Percentiles rank a stretch among this genome's conserved stretches.
phyloP scores from a whole-genome alignment of 1,139 yeast genomes.

The Debaryomycetaceae sp. region DNA sequence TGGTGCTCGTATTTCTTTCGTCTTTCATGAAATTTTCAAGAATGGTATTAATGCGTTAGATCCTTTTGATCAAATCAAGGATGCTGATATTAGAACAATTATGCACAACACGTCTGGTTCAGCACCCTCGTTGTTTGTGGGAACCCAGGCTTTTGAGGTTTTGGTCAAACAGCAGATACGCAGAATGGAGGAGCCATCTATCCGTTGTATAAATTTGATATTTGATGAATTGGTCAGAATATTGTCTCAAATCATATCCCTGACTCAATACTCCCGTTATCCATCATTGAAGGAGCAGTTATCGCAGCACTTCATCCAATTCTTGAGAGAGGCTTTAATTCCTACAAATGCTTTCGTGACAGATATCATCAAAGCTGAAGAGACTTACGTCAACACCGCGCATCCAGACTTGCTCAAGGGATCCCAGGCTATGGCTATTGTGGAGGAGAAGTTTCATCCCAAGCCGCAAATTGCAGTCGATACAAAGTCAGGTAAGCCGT shows the following conservation, averaged over 20 bases:
- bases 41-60: conserved; percentile 91
- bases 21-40: conserved; percentile 92
- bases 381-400: conserved; percentile 93
- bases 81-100: conserved; percentile 95
- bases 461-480: conserved; percentile 77
- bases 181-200: conserved; percentile 91
- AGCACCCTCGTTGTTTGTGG: conserved; percentile 96
- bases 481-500: conserved; percentile 88
- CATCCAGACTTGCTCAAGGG: conserved; percentile 97
- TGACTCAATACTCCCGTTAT: conserved; percentile 81
- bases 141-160: conserved; percentile 96
- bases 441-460: conserved; percentile 87
- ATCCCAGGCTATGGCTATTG: conserved; percentile 91
- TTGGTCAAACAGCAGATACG: conserved; percentile 92
- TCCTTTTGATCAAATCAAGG: conserved; percentile 96
- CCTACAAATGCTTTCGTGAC: conserved; percentile 85
- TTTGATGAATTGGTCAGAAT: conserved; percentile 94
- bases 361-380: conserved; percentile 82
- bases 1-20: conserved; percentile 98
- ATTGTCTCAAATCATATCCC: conserved; percentile 76
- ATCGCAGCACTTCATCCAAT: conserved; percentile 74
- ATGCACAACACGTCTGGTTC: conserved; percentile 97
- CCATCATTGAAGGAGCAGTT: conserved; percentile 88
- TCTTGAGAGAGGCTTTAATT: conserved; percentile 69
- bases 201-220: conserved; percentile 84